Evolutionary conservation across 1,139 yeast species (phyloP), one percentile per base, ranked within the genome.

Genomic region (Trichomonascaceae sp.): DNA sequence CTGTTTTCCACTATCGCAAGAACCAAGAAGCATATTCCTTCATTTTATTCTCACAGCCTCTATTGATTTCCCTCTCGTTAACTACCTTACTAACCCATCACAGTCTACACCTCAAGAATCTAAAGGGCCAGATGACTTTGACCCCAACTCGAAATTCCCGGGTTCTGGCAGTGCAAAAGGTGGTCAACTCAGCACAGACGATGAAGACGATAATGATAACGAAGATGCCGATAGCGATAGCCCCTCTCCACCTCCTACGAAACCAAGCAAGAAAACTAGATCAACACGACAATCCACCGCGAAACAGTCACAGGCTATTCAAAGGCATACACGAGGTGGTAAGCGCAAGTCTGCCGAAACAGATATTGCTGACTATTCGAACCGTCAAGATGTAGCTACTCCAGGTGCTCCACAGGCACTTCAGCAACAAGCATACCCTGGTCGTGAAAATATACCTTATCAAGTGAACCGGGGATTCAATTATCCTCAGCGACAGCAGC

Each of bases 31-130:
- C n/a, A n/a, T n/a, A n/a, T n/a, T 27, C 32, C 32, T 27, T 27
- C 5, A 8, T 8, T 27, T 27, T 3, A 27, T 10, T 27, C 32
- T 27, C 32, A 27, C 44, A 4, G 5, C 8, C 3, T n/a, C 24
- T 19, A 20, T 30, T 43, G 46, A 18, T 19, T 22, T 43, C 15
- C 15, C 15, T 20, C n/a, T 6, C 13, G 17, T 13, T 18, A 36
- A 32, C 53, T 19, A 27, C 32, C 32, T 27, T 27, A 27, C 32
- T 27, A 27, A 27, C 32, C 32, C 9, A 27, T 27, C 49, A 36
- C 57, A 63, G 68, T 52, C 66, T 1, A 57, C 62, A 20, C 69
- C 71, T 7, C 66, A 68, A 49, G 73, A 69, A 54, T 52, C 61
- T 19, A 66, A 66, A 57, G 63, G 64, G 41, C 66, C 68, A 9